A percentile compares a stretch with the other conserved stretches of the same genome.
phyloP scores from a whole-genome alignment of 2,329 filamentous ascomycete genomes.

The Sclerotinia spermophila region DNA sequence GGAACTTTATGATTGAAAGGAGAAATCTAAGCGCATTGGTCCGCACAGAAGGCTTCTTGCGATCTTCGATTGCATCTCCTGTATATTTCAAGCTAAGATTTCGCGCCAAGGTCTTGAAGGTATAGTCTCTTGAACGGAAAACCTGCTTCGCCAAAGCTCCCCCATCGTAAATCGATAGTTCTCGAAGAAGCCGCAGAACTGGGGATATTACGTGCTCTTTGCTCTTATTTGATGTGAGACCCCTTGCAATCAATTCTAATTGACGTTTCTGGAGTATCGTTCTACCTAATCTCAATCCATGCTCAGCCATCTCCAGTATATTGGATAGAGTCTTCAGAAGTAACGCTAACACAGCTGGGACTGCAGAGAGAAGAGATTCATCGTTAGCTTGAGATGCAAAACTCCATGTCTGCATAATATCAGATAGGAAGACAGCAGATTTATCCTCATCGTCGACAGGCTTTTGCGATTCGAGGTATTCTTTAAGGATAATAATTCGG shows the following conservation, averaged over 20 bases:
- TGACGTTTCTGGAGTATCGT: constrained; percentile 78
- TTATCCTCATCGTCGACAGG: constrained; percentile 51
- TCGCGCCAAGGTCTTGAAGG: constrained; percentile 73
- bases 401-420: constrained; percentile 85
- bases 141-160: constrained; percentile 74
- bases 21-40: constrained; percentile 81
- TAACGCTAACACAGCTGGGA: constrained; percentile 76
- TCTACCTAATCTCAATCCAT: constrained; percentile 75
- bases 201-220: constrained; percentile 90
- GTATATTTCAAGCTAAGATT: constrained; percentile 70
- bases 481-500: constrained; percentile 58
- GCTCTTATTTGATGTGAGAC: constrained; percentile 72
- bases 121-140: constrained; percentile 73
- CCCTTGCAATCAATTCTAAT: constrained; percentile 73
- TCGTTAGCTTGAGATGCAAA: constrained; percentile 77
- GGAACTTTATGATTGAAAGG: constrained; percentile 71
- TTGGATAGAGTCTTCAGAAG: constrained; percentile 75
- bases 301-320: constrained; percentile 68
- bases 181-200: constrained; percentile 77
- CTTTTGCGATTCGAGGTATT: constrained; percentile 61
- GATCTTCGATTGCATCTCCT: constrained; percentile 59
- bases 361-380: constrained; percentile 74
- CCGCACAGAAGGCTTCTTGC: constrained; percentile 71
- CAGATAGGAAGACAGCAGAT: constrained; percentile 63
- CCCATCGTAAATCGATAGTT: constrained; percentile 82